phyloP scores from a whole-genome alignment of 106 monocot species.

The Gastrodia elata region DNA sequence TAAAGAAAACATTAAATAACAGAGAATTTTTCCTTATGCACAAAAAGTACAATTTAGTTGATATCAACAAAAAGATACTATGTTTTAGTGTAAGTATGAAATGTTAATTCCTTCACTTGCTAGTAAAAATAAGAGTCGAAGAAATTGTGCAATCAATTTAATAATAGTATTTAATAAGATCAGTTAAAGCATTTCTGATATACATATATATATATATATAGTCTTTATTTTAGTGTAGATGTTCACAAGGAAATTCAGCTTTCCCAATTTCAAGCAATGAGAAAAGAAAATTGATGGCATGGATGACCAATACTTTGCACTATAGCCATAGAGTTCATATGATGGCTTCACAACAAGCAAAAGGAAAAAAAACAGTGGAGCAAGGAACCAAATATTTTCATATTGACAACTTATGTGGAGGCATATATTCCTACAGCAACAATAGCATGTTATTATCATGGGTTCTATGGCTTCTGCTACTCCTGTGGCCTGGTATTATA shows the following conservation, averaged over 20 bases:
- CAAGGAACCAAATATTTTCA: not conserved
- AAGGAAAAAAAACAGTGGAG: not conserved
- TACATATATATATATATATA: not conserved
- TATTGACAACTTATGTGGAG: not conserved
- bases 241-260: not conserved
- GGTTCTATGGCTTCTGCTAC: not conserved
- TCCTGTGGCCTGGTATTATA: not conserved
- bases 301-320: not conserved
- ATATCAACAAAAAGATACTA: too few species aligned
- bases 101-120: too few species aligned
- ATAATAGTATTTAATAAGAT: too few species aligned
- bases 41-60: too few species aligned
- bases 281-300: not conserved
- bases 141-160: too few species aligned
- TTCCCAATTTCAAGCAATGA: not conserved
- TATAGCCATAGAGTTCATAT: not conserved
- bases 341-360: not conserved
- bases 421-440: not conserved
- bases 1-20: too few species aligned
- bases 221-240: not conserved
- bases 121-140: too few species aligned
- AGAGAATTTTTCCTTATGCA: too few species aligned
- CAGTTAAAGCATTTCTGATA: too few species aligned
- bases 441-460: not conserved
- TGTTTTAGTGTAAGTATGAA: too few species aligned